Evolutionary conservation across 2,329 filamentous ascomycete species (phyloP), one percentile per base, ranked within the genome.

Genomic region (Aspergillus quadrilineatus): DNA sequence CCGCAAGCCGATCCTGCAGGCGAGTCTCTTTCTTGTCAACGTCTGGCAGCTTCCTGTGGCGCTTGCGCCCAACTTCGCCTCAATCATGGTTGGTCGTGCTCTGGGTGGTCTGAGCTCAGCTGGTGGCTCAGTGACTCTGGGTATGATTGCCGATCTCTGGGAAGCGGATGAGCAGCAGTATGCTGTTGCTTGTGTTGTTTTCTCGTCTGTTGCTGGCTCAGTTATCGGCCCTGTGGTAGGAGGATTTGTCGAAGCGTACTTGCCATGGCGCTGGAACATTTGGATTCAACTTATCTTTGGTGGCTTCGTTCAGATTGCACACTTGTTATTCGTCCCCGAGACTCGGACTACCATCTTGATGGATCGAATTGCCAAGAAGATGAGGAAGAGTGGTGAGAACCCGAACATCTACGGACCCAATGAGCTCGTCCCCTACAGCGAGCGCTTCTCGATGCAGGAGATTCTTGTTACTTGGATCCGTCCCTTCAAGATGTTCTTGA

Each of bases 271-370:
- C 62, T 92, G 88, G 88, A 85, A 81, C 53, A 92, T 93, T 69
- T 94, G 90, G 90, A 89, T 93, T 58, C 89, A 92, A 72, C 82
- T 93, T 60, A 91, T 92, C 63, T 85, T 93, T 52, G 89, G 90
- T 15, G 87, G 75, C 7, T 80, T 84, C 34, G 84, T 90, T 3
- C 89, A 92, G 67, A 15, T 83, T 4, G 66, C 89, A 4, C 89
- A 92, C 68, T 76, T 88, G 49, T 67, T 89, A 56, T 79, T 85
- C 6, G 90, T 94, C 1, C 89, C 89, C 1, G 90, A 94, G 72
- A 94, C 90, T 0, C 82, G 90, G 51, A 83, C 85, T 0, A 90
- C 87, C 4, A 83, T 92, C 59, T 81, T 94, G 77, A 86, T 95
- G 80, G 87, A 94, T 75, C 79, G 79, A 1, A 90, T 92, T 57